Evolutionary conservation across 208 protist genomes (phyloP), one percentile per base, ranked within the genome.

Genomic region (Leishmania martiniquensis): DNA sequence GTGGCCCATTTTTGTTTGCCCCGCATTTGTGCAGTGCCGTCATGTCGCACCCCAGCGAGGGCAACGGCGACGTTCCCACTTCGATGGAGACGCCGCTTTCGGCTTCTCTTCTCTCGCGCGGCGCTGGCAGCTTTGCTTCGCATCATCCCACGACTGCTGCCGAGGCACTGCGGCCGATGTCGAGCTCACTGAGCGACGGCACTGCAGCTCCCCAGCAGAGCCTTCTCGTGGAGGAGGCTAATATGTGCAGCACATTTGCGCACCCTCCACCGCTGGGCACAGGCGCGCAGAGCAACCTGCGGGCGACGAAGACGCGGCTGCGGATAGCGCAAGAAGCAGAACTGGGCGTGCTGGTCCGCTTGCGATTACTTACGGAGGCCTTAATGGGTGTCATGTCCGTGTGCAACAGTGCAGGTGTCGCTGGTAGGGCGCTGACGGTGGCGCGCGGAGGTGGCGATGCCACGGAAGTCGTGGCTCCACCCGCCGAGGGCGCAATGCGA

Each of bases 261-360:
- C 25, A 10, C 22, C 15, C 29, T 25, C 68, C n/a, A 6, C 47
- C 7, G 32, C 6, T 7, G 0, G n/a, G 32, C 32, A 42, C 22
- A 1, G 32, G 25, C 32, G 47, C 47, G 13, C 3, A 57, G 22
- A 4, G 10, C 1, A 32, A 42, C 6, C 47, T 72, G 68, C 68
- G 32, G 9, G 68, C 68, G 32, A 72, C 68, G 20, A 52, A 74
- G 52, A 32, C 51, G 54, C 70, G 70, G 22, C 52, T 74, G 52
- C 70, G 70, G 49, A 12, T 9, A 44, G 51, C 54, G 49, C 70
- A 74, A 15, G 70, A 55, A 52, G 52, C 70, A 44, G 70, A 74
- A 10, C 49, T 42, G 12, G 44, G 52, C 34, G 70, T 74, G 51
- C 37, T 74, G 49, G 10, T 45, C 22, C 70, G 70, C 32, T 44